Base-by-base conservation (phyloP, 768 basidiomycete genomes). In the Tylopilus felleus region DNA sequence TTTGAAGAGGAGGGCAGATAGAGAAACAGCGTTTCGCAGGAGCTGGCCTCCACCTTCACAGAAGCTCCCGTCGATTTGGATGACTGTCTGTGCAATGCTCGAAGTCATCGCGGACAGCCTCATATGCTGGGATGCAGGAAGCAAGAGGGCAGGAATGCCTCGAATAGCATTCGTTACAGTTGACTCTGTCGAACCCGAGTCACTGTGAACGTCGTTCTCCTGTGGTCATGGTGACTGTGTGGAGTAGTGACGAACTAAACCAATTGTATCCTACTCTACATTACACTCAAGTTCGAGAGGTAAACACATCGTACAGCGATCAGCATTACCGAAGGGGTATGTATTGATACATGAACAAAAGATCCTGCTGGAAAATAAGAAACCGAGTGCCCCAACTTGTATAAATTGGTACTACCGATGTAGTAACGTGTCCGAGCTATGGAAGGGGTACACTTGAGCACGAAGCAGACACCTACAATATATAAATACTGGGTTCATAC, bases 31-130 rank as follows among this genome's bases (percentile, higher is more conserved):
- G 59, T 88, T 89, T 45, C 89, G 81, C 25, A 91, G 71, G 36
- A 90, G 79, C 61, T 90, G 88, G 0, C 89, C 88, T 2, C 89
- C 88, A 21, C 79, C 79, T 61, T 79, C 78, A 25, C 78, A 68
- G 44, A 71, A 70, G 53, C 76, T 72, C 31, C 78, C 78, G 51
- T 79, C 77, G 21, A 79, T 65, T n/a, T 65, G 56, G n/a, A 66
- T 50, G 40, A 53, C 14, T 29, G 35, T 23, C 23, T 58, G 65
- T 22, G 50, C 56, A 12, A 56, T 50, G 13, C 22, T 48, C 2
- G 58, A 49, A 29, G 50, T 35, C 62, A 62, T 65, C 31, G 19
- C 14, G 16, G 16, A 14, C 40, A 46, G 46, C 21, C 10, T 40
- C 12, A 16, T 40, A 10, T n/a, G n/a, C 29, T 8, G 29, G 29